Base-by-base conservation (phyloP, 805 yeast genomes). In the Ogataea wickerhamii region DNA sequence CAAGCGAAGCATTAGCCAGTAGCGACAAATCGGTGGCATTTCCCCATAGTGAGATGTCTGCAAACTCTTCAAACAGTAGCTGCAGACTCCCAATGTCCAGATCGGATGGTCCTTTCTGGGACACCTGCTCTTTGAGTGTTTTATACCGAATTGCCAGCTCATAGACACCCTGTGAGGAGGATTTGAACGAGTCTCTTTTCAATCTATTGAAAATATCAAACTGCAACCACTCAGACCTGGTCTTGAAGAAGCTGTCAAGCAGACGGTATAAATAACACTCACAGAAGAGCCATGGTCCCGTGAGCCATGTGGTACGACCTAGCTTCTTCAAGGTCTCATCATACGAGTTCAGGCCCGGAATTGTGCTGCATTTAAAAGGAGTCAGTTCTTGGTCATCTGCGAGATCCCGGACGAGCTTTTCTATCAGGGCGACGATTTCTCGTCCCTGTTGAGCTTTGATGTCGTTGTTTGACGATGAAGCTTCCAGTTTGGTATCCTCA, bases 21-120 rank as follows among this genome's bases (percentile, higher is more conserved):
- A 94, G 67, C 0, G 97, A 87, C 55, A 93, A 72, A 61, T 93
- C 99, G 4, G 97, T 87, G 14, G 98, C 97, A 61, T 93, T 93
- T 19, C 99, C 99, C 99, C 99, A 93, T 37, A 93, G 64, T 0
- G 96, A 86, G 38, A 91, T 76, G 56, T 88, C 95, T 29, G 85
- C 64, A 45, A 89, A 84, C 58, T 93, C 99, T 44, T 71, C 75
- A 68, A 88, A 89, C 31, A 87, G 65, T 10, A 82, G 51, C 43
- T 69, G 60, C 45, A 80, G 60, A 0, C 72, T 59, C 4, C 74
- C 78, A 1, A 44, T 43, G 40, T 69, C 74, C 3, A 48, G 4
- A 10, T 55, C 50, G 5, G 36, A 7, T 12, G 34, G 18, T 10
- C 26, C 31, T 19, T 22, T 32, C 5, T 19, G 24, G 12, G 12